Percentiles rank a stretch among this genome's conserved stretches.
These are phyloP conservation scores for Nitzschia inconspicua DNA, from an alignment of 108 stramenopile species.

Conservation along the genomic window DNA sequence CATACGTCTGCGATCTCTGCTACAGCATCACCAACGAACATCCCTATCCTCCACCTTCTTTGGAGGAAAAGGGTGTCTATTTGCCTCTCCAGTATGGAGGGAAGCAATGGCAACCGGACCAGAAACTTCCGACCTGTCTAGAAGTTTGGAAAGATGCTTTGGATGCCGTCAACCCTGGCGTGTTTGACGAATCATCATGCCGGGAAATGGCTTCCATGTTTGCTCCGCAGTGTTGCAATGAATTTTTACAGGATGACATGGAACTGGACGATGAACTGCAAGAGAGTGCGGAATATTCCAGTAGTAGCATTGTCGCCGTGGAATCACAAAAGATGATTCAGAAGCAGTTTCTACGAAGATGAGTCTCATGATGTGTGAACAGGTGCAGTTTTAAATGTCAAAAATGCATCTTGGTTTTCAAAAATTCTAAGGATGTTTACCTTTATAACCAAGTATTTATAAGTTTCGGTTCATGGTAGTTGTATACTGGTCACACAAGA, in stretches of 20 bases:
- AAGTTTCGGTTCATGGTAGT: too few relatives aligned
- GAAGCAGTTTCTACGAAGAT: not conserved
- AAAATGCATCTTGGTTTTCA: too few relatives aligned
- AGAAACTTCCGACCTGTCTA: not conserved
- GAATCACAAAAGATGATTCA: not conserved
- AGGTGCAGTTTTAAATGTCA: too few relatives aligned
- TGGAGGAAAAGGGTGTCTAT: not conserved
- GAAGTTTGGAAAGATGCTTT: not conserved
- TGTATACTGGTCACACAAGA: too few relatives aligned
- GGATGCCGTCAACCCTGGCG: not conserved
- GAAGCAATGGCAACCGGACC: not conserved
- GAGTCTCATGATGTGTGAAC: too few relatives aligned
- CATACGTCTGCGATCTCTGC: not conserved
- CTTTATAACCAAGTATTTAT: too few relatives aligned
- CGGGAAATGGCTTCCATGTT: not conserved
- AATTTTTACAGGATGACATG: not conserved
- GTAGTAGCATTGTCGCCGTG: not conserved
- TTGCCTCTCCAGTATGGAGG: not conserved
- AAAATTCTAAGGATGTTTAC: too few relatives aligned
- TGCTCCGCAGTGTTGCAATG: conserved; percentile 6
- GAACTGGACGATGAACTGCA: not conserved
- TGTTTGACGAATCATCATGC: not conserved
- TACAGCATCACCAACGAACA: not conserved
- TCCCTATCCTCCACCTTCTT: not conserved
- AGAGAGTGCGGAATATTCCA: not conserved